phyloP scores from a whole-genome alignment of 1,139 yeast genomes.

The Suhomyces anneliseae region DNA sequence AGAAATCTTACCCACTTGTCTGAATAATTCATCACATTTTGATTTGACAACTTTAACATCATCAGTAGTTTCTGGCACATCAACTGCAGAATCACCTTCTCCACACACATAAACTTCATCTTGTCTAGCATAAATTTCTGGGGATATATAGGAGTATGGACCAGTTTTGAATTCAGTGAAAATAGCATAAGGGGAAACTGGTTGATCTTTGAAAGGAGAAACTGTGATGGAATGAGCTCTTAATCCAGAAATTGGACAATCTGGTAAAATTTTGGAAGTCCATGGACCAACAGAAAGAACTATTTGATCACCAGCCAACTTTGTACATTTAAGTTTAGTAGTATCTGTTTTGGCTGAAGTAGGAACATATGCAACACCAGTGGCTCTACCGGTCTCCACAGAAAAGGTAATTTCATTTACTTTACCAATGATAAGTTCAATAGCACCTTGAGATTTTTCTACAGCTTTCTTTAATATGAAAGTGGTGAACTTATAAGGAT shows the following conservation, averaged over 20 bases:
- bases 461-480: conserved; percentile 77
- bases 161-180: conserved; percentile 84
- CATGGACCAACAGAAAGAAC: conserved; percentile 94
- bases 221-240: conserved; percentile 95
- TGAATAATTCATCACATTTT: conserved; percentile 84
- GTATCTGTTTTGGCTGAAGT: conserved; percentile 27
- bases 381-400: conserved; percentile 62
- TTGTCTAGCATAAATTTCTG: conserved; percentile 91
- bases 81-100: conserved; percentile 89
- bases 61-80: conserved; percentile 91
- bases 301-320: conserved; percentile 67
- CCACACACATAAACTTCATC: conserved; percentile 98
- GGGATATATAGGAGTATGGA: conserved; percentile 68
- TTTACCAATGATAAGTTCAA: conserved; percentile 81
- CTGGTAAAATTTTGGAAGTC: conserved; percentile 87
- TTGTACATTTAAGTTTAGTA: conserved; percentile 21
- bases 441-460: conserved; percentile 68
- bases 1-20: conserved; percentile 77
- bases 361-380: conserved; percentile 66
- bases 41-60: conserved; percentile 87
- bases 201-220: conserved; percentile 67
- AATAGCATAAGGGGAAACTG: conserved; percentile 88
- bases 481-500: conserved; percentile 90
- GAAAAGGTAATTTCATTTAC: conserved; percentile 66
- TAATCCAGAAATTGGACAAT: conserved; percentile 88